These are phyloP conservation scores for Sedum album DNA, from an alignment of 164 flowering plant genomes.

Conservation along the genomic window DNA sequence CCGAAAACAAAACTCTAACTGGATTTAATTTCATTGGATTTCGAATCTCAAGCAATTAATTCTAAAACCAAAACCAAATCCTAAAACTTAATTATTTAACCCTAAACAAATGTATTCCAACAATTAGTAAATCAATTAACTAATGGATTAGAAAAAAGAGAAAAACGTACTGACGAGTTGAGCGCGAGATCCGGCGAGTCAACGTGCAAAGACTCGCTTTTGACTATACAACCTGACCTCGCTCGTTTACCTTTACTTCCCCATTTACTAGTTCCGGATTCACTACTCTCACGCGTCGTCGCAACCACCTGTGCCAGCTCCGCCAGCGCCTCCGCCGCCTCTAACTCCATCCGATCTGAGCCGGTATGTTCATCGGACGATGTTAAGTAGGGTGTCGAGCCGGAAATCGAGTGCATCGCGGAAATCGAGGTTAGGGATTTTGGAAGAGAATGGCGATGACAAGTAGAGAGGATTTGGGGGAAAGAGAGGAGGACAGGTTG, in stretches of 20 bases:
- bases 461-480: background rate
- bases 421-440: slow-evolving; percentile 1
- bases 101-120: background rate
- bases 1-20: background rate
- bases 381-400: background rate
- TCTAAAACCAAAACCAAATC: no score
- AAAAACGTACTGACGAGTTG: slow-evolving; percentile 11
- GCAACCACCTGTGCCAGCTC: slow-evolving; percentile 36
- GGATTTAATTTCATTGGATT: background rate
- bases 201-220: slow-evolving; percentile 27
- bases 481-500: background rate
- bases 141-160: slow-evolving; percentile 13
- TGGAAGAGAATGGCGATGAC: background rate
- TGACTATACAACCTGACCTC: slow-evolving; percentile 24
- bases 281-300: slow-evolving; percentile 18
- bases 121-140: background rate
- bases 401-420: background rate
- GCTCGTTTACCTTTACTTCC: slow-evolving; percentile 40
- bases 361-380: background rate
- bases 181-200: slow-evolving; percentile 17
- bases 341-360: slow-evolving; percentile 52
- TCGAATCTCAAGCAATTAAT: background rate
- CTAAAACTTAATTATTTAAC: no score
- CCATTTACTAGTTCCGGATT: slow-evolving; percentile 28
- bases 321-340: slow-evolving; percentile 77